These are phyloP conservation scores for Beauveria scarabaeidicola DNA, from an alignment of 2,329 filamentous ascomycete species.

Conservation along the genomic window DNA sequence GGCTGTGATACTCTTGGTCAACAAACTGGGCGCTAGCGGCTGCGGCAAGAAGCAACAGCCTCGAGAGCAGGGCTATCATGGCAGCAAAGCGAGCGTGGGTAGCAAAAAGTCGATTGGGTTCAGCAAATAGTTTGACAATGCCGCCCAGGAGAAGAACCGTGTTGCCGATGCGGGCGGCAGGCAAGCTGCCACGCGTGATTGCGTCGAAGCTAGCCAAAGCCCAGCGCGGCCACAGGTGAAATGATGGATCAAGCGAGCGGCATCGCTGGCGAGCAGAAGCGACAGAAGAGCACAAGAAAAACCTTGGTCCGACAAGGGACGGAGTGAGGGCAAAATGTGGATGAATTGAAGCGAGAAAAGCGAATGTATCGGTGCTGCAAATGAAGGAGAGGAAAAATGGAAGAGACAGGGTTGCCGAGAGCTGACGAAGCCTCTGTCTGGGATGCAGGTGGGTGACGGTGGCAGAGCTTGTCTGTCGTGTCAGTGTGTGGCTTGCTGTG, in stretches of 20 bases:
- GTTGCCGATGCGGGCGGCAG: background rate
- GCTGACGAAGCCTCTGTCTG: background rate
- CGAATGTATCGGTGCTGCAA: background rate
- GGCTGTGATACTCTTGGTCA: conserved; percentile 20
- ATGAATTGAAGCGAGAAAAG: background rate
- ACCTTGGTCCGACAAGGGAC: background rate
- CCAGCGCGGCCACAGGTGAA: background rate
- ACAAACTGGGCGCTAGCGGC: conserved; percentile 25
- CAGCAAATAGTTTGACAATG: no score
- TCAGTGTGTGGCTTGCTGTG: background rate
- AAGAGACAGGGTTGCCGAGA: background rate
- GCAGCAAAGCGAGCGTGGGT: background rate
- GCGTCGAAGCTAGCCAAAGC: background rate
- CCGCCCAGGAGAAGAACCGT: background rate
- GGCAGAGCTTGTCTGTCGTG: background rate
- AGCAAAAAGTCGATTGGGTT: background rate
- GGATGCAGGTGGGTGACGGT: background rate
- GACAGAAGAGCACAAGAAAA: background rate
- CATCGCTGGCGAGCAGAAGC: background rate
- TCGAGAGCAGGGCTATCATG: conserved; percentile 1
- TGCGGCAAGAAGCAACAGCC: conserved; percentile 15
- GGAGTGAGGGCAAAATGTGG: background rate
- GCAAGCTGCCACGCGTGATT: background rate
- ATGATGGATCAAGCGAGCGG: background rate
- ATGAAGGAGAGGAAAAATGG: background rate